phyloP scores from a whole-genome alignment of 75 land plant species.

The Ceratopteris richardii region DNA sequence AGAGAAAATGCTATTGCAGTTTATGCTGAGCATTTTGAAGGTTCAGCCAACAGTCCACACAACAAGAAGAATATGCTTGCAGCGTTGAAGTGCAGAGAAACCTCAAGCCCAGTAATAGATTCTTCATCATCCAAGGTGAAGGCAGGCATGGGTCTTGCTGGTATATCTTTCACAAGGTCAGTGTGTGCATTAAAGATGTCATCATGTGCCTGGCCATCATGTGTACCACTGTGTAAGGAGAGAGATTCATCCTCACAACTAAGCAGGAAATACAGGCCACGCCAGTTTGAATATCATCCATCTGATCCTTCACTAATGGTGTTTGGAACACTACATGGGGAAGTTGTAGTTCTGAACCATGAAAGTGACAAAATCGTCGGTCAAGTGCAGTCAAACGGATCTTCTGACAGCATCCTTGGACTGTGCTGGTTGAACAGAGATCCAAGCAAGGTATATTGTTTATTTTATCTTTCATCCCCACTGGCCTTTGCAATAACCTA shows the following conservation, averaged over 20 bases:
- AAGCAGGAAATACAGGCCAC: slow-evolving; percentile 47
- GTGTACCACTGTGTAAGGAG: slow-evolving; percentile 39
- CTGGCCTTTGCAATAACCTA: too few relatives aligned
- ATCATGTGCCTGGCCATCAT: slow-evolving; percentile 52
- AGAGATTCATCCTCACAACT: slow-evolving; percentile 21
- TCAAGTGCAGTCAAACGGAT: slow-evolving; percentile 52
- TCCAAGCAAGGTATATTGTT: slow-evolving; percentile 53
- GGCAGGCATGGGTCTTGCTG: slow-evolving; percentile 21
- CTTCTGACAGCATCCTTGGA: slow-evolving; percentile 59
- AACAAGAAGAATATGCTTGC: slow-evolving; percentile 40
- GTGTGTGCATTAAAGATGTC: slow-evolving; percentile 66
- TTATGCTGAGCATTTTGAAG: slow-evolving; percentile 48
- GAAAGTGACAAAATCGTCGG: slow-evolving; percentile 59
- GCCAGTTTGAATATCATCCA: slow-evolving; percentile 88
- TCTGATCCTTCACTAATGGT: slow-evolving; percentile 59
- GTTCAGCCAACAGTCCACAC: slow-evolving; percentile 46
- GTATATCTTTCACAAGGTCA: slow-evolving; percentile 47
- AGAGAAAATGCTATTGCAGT: slow-evolving; percentile 44
- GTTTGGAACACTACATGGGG: slow-evolving; percentile 75
- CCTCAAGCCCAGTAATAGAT: slow-evolving; percentile 7
- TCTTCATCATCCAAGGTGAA: slow-evolving; percentile 11
- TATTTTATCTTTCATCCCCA: slow-evolving; percentile 1
- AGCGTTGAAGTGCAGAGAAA: slow-evolving; percentile 52
- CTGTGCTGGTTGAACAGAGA: slow-evolving; percentile 72
- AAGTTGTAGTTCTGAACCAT: slow-evolving; percentile 68